Conservation (phyloP, 805 yeast genomes). For the Pichia occidentalis region DNA sequence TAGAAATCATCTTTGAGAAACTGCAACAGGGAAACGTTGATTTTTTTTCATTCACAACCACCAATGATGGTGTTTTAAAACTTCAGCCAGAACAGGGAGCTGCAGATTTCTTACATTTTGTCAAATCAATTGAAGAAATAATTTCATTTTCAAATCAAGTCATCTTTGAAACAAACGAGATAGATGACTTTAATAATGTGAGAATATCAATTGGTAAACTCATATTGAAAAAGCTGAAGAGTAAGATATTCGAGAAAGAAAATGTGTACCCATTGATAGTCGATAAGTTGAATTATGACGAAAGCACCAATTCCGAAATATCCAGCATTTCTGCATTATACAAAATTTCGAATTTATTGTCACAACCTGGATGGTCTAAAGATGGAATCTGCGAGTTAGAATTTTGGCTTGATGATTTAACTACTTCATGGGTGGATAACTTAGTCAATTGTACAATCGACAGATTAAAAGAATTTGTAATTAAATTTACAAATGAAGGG, state of each 20-base stretch:
- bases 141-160: conserved; percentile 22
- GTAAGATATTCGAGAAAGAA: conserved; percentile 18
- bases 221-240: conserved; percentile 18
- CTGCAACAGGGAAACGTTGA: conserved; percentile 13
- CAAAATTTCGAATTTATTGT: conserved; percentile 18
- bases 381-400: conserved; percentile 29
- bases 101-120: conserved; percentile 5
- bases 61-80: conserved; percentile 6
- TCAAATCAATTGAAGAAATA: conserved; percentile 18
- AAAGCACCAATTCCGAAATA: not conserved
- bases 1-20: conserved; percentile 13
- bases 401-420: conserved; percentile 30
- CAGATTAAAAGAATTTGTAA: conserved; percentile 21
- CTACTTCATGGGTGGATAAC: conserved; percentile 25
- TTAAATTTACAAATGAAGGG: conserved; percentile 12
- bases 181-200: conserved; percentile 13
- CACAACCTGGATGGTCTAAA: conserved; percentile 25
- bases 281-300: conserved; percentile 17
- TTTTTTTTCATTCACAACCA: conserved; percentile 1
- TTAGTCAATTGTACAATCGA: conserved; percentile 24
- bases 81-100: conserved; percentile 6
- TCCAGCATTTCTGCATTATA: conserved; percentile 14
- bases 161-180: conserved; percentile 6
- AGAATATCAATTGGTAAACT: conserved; percentile 18
- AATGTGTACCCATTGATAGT: conserved; percentile 25